Conservation (phyloP, 2,329 filamentous ascomycete species). For the Calonectria multiphialidica region DNA sequence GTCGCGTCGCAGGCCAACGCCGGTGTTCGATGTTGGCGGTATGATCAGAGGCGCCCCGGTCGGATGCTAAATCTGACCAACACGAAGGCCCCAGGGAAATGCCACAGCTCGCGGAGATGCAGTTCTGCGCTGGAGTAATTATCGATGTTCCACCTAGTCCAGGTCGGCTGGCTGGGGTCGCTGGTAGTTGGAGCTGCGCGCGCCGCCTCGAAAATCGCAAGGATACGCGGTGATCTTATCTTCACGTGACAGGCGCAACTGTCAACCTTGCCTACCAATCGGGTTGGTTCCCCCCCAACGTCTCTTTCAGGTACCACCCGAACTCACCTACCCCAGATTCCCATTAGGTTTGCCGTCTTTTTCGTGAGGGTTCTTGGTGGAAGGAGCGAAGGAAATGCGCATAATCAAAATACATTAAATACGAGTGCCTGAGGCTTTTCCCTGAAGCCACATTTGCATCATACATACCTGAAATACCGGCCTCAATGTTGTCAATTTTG, state of each 20-base stretch:
- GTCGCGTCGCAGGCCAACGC: constrained; percentile 18
- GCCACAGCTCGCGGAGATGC: constrained; percentile 13
- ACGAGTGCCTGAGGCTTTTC: not conserved
- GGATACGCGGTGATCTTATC: constrained; percentile 24
- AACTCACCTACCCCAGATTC: constrained; percentile 14
- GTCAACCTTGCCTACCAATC: constrained; percentile 35
- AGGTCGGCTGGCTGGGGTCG: constrained; percentile 24
- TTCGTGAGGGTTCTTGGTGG: not conserved
- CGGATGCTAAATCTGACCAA: constrained; percentile 6
- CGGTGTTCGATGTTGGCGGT: not conserved
- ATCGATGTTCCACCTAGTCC: constrained; percentile 23
- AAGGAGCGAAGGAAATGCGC: constrained; percentile 3
- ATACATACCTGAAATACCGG: not conserved
- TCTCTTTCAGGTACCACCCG: constrained; percentile 5
- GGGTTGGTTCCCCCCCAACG: constrained; percentile 32
- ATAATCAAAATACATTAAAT: not conserved
- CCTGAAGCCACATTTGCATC: not conserved
- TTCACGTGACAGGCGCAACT: constrained; percentile 15
- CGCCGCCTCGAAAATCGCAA: constrained; percentile 25
- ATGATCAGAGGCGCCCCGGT: not conserved
- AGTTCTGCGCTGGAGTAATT: constrained; percentile 3
- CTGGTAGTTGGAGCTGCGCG: constrained; percentile 16
- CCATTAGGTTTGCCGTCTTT: not conserved
- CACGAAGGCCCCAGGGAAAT: not conserved
- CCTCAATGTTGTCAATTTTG: not conserved